Evolutionary conservation across 805 yeast genomes (phyloP).

Genomic region (Yueomyces sinensis): DNA sequence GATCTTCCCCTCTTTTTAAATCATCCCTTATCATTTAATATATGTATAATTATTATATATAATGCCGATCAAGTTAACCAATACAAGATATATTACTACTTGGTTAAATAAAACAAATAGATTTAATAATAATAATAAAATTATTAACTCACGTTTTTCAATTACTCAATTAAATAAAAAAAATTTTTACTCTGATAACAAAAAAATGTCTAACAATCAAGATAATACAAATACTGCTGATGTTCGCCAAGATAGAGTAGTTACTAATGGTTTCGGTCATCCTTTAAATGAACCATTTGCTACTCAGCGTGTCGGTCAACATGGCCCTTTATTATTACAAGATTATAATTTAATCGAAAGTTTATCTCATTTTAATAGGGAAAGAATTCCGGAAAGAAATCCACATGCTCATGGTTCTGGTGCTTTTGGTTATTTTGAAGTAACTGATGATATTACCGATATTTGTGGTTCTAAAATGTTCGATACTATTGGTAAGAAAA

Average conservation of each 20-base stretch:
- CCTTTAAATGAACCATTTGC: conserved; percentile 48
- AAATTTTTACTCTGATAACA: too few relatives aligned
- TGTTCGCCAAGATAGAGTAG: conserved; percentile 33
- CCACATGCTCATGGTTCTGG: conserved; percentile 93
- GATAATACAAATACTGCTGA: conserved; percentile 18
- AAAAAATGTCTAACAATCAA: conserved; percentile 1
- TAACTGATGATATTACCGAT: conserved; percentile 73
- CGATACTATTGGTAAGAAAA: conserved; percentile 64
- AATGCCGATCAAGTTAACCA: too few relatives aligned
- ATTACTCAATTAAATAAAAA: too few relatives aligned
- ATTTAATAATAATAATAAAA: too few relatives aligned
- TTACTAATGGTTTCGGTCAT: conserved; percentile 61
- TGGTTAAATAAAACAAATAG: too few relatives aligned
- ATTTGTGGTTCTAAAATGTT: conserved; percentile 45
- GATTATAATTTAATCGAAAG: conserved; percentile 73
- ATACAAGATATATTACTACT: too few relatives aligned
- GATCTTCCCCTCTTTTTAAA: too few relatives aligned
- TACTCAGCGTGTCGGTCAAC: conserved; percentile 6
- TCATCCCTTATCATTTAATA: too few relatives aligned
- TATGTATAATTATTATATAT: too few relatives aligned
- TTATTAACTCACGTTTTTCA: too few relatives aligned
- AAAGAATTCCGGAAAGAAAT: conserved; percentile 83
- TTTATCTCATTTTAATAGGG: conserved; percentile 79
- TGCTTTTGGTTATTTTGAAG: conserved; percentile 78
- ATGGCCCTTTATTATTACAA: conserved; percentile 72